Conservation (phyloP, 2,329 filamentous ascomycete species). For the Hypoxylon sp. region DNA sequence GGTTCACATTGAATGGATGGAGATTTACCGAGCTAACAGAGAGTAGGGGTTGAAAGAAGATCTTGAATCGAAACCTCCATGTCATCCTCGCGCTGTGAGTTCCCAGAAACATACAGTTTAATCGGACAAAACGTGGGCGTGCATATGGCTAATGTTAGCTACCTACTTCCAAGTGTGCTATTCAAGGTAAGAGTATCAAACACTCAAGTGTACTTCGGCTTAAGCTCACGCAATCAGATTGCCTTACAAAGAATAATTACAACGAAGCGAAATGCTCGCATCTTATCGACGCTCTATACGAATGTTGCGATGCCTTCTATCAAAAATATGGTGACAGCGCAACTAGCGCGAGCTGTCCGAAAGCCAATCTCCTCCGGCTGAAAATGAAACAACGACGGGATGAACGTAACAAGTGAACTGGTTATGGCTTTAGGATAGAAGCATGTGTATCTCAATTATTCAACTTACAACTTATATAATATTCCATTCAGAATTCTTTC, state of each 20-base stretch:
- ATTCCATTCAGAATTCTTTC: not conserved
- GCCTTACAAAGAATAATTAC: constrained; percentile 86
- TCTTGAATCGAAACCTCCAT: constrained; percentile 81
- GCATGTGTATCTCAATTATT: not conserved
- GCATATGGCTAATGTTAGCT: constrained; percentile 28
- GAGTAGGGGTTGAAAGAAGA: constrained; percentile 72
- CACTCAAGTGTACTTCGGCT: not conserved
- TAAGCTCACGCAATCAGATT: constrained; percentile 69
- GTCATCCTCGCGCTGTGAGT: constrained; percentile 86
- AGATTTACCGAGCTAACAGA: constrained; percentile 15
- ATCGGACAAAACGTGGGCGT: not conserved
- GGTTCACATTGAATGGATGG: not conserved
- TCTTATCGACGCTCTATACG: constrained; percentile 87
- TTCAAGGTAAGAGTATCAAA: constrained; percentile 75
- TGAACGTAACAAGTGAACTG: constrained; percentile 45
- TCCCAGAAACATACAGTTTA: not conserved
- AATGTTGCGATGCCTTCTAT: constrained; percentile 94
- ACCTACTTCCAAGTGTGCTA: constrained; percentile 82
- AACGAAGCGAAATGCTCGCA: constrained; percentile 86
- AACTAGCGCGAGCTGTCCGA: constrained; percentile 86
- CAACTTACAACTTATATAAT: constrained; percentile 25
- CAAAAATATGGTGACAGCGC: constrained; percentile 81
- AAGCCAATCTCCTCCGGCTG: constrained; percentile 81
- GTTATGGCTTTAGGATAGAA: not conserved
- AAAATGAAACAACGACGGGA: constrained; percentile 84